phyloP scores from a whole-genome alignment of 2,329 filamentous ascomycete species.

The Cercospora zeina region DNA sequence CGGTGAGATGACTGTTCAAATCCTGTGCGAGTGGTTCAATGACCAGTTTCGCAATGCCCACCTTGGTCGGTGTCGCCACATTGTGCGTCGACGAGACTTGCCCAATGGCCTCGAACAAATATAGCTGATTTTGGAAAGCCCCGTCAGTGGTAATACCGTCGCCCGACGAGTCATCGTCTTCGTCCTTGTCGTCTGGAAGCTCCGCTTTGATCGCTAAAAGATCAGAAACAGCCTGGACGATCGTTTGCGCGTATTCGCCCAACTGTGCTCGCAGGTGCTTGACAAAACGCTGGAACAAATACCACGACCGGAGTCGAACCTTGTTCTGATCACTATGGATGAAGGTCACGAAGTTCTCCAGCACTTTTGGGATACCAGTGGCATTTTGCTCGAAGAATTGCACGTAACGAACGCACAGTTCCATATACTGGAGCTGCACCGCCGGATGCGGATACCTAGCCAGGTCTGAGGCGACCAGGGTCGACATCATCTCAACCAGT shows the following conservation, averaged over 20 bases:
- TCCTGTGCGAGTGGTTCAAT: constrained; percentile 89
- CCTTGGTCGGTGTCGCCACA: constrained; percentile 80
- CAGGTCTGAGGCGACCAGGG: constrained; percentile 91
- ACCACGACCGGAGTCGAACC: constrained; percentile 91
- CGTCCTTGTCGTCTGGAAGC: constrained; percentile 71
- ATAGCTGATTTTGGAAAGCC: constrained; percentile 85
- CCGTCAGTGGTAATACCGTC: constrained; percentile 90
- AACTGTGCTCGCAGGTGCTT: constrained; percentile 83
- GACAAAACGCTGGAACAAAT: constrained; percentile 89
- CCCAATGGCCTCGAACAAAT: constrained; percentile 91
- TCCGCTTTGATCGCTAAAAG: constrained; percentile 89
- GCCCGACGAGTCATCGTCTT: constrained; percentile 94
- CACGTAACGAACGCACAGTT: constrained; percentile 93
- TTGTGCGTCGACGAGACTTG: constrained; percentile 80
- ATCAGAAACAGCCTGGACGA: constrained; percentile 87
- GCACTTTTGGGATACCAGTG: constrained; percentile 76
- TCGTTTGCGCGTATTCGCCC: constrained; percentile 83
- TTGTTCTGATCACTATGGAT: constrained; percentile 86
- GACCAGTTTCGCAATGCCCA: constrained; percentile 80
- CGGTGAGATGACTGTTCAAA: constrained; percentile 74
- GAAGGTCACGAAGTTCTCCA: constrained; percentile 88
- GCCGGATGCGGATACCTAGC: constrained; percentile 85
- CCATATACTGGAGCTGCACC: constrained; percentile 95
- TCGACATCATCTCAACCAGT: constrained; percentile 87
- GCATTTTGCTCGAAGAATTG: constrained; percentile 86